Conservation (phyloP, 2,329 filamentous ascomycete genomes). For the Aspergillus brunneoviolaceus region DNA sequence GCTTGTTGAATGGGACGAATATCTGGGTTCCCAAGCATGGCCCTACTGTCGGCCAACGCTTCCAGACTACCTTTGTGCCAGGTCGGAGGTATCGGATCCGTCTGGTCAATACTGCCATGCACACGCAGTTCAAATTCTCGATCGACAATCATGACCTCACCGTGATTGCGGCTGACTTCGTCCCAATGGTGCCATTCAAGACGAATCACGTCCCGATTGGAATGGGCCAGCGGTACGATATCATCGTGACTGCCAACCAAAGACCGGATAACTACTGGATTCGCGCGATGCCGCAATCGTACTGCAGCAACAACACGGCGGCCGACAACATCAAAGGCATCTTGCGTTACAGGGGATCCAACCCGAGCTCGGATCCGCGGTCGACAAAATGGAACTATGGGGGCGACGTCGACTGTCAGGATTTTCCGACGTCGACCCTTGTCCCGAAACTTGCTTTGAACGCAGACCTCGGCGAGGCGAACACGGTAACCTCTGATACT, state of each 20-base stretch:
- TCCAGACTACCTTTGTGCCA: slow-evolving; percentile 50
- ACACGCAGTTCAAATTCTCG: slow-evolving; percentile 43
- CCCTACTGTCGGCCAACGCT: slow-evolving; percentile 38
- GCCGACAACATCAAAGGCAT: slow-evolving; percentile 52
- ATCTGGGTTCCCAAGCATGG: slow-evolving; percentile 23
- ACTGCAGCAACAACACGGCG: slow-evolving; percentile 45
- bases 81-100: slow-evolving; percentile 28
- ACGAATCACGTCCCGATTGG: slow-evolving; percentile 48
- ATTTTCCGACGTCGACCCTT: not conserved
- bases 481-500: not conserved
- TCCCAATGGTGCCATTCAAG: slow-evolving; percentile 57
- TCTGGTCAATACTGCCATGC: slow-evolving; percentile 28
- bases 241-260: slow-evolving; percentile 34
- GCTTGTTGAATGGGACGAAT: slow-evolving; percentile 48
- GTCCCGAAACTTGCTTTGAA: slow-evolving; percentile 1
- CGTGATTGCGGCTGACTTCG: slow-evolving; percentile 60
- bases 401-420: slow-evolving; percentile 21
- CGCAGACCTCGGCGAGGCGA: not conserved
- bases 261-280: slow-evolving; percentile 38
- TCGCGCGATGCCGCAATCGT: slow-evolving; percentile 45
- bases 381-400: slow-evolving; percentile 24
- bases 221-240: slow-evolving; percentile 46
- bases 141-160: slow-evolving; percentile 56
- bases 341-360: slow-evolving; percentile 29
- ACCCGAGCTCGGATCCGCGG: slow-evolving; percentile 21